phyloP scores from a whole-genome alignment of 2,329 filamentous ascomycete species.

The Aureobasidium sp. region DNA sequence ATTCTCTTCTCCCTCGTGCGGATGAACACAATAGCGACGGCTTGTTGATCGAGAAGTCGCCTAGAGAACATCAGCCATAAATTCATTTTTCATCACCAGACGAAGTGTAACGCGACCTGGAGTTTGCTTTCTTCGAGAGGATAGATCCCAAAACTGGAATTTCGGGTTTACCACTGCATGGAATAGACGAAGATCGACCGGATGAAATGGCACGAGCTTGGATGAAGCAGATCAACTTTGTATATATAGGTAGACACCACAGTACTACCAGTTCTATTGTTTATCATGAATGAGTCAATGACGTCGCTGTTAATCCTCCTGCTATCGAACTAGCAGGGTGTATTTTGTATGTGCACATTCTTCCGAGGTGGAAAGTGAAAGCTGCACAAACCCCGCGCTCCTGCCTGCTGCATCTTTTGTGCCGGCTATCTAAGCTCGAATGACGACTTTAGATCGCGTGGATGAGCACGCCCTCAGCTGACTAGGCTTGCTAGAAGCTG shows the following conservation, averaged over 20 bases:
- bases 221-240: not conserved
- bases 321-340: too few species aligned
- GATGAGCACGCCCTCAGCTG: too few species aligned
- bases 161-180: not conserved
- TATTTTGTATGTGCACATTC: not conserved
- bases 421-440: not conserved
- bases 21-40: not conserved
- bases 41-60: constrained; percentile 1
- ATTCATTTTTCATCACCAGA: not conserved
- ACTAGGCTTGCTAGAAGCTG: not conserved
- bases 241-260: not conserved
- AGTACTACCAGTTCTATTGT: not conserved
- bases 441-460: too few species aligned
- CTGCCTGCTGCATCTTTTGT: not conserved
- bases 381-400: not conserved
- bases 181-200: not conserved
- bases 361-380: not conserved
- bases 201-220: not conserved
- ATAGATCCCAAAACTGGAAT: not conserved
- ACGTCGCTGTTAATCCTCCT: too few species aligned
- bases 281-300: not conserved
- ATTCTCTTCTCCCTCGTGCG: constrained; percentile 2
- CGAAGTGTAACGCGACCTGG: not conserved
- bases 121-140: not conserved
- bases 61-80: constrained; percentile 4